A percentile compares a stretch with the other conserved stretches of the same genome.
Evolutionary conservation across 2,329 filamentous ascomycete genomes (phyloP).

Genomic region (Sarocladiaceae sp.): DNA sequence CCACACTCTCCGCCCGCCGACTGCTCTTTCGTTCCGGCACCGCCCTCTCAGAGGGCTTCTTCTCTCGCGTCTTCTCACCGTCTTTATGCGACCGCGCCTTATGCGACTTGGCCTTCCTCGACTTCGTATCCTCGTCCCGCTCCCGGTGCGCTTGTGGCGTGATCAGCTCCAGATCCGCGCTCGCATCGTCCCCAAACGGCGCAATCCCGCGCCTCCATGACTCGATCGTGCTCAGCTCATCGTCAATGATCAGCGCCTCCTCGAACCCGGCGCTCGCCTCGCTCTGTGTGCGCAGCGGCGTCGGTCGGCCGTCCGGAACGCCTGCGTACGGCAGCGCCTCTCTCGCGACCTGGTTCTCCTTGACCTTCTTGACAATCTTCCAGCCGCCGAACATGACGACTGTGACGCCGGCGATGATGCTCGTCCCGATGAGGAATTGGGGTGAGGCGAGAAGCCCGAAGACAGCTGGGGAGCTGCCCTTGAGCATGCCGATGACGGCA

Average conservation of each 20-base stretch:
- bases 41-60: slow-evolving; percentile 19
- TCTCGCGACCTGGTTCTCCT: slow-evolving; percentile 30
- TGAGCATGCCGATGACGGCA: slow-evolving; percentile 66
- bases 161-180: slow-evolving; percentile 50
- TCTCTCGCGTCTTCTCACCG: background rate
- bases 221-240: slow-evolving; percentile 53
- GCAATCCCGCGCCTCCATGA: slow-evolving; percentile 52
- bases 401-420: slow-evolving; percentile 85
- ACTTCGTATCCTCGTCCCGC: slow-evolving; percentile 28
- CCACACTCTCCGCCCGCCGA: slow-evolving; percentile 15
- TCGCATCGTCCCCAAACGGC: slow-evolving; percentile 38
- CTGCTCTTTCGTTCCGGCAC: slow-evolving; percentile 23
- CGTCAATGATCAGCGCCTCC: slow-evolving; percentile 51
- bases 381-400: slow-evolving; percentile 93
- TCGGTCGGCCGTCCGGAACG: slow-evolving; percentile 17
- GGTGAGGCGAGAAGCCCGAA: slow-evolving; percentile 83
- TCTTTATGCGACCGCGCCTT: too few species aligned
- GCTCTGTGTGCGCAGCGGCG: slow-evolving; percentile 20
- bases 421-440: slow-evolving; percentile 89
- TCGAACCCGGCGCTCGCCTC: slow-evolving; percentile 33
- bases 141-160: slow-evolving; percentile 47
- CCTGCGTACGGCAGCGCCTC: slow-evolving; percentile 23
- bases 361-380: slow-evolving; percentile 91
- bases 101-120: slow-evolving; percentile 20
- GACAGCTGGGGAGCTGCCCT: slow-evolving; percentile 75